Percentiles rank a stretch among this genome's conserved stretches.
phyloP scores from a whole-genome alignment of 495 filamentous ascomycete genomes.

The Hypoxylon intermedium region DNA sequence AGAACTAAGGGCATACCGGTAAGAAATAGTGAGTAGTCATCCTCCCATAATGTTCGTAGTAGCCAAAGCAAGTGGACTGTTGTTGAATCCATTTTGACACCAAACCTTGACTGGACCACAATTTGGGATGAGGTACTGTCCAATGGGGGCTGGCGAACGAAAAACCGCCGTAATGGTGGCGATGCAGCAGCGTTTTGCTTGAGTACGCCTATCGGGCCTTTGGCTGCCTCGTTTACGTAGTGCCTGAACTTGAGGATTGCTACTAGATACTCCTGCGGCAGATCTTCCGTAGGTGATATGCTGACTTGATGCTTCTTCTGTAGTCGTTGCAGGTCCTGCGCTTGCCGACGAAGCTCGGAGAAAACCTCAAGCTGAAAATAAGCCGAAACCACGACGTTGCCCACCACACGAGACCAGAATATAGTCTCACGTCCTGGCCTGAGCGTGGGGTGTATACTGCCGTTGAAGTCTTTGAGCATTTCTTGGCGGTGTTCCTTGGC shows the following conservation, averaged over 20 bases:
- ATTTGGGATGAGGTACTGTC: neutral
- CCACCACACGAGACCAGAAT: conserved; percentile 26
- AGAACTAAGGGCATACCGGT: conserved; percentile 43
- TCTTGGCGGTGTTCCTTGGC: conserved; percentile 55
- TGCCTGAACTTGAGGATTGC: conserved; percentile 48
- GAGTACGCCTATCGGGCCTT: conserved; percentile 34
- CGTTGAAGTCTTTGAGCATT: conserved; percentile 40
- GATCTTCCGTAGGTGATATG: conserved; percentile 38
- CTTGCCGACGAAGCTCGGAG: conserved; percentile 40
- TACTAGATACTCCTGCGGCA: conserved; percentile 46
- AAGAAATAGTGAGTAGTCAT: conserved; percentile 39
- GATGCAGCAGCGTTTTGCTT: conserved; percentile 37
- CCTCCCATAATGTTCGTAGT: conserved; percentile 38
- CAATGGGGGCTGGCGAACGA: conserved; percentile 5
- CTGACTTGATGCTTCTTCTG: conserved; percentile 37
- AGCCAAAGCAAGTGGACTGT: conserved; percentile 46
- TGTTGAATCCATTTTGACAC: conserved; percentile 21
- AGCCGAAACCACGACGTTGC: conserved; percentile 22
- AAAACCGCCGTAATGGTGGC: conserved; percentile 47
- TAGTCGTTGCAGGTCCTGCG: conserved; percentile 37
- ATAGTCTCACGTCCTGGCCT: conserved; percentile 7
- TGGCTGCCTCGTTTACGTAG: conserved; percentile 39
- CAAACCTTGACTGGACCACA: neutral
- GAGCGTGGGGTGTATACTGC: conserved; percentile 41
- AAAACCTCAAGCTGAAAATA: conserved; percentile 33